phyloP scores from a whole-genome alignment of 106 monocot species.

The Phalaenopsis aphrodite region DNA sequence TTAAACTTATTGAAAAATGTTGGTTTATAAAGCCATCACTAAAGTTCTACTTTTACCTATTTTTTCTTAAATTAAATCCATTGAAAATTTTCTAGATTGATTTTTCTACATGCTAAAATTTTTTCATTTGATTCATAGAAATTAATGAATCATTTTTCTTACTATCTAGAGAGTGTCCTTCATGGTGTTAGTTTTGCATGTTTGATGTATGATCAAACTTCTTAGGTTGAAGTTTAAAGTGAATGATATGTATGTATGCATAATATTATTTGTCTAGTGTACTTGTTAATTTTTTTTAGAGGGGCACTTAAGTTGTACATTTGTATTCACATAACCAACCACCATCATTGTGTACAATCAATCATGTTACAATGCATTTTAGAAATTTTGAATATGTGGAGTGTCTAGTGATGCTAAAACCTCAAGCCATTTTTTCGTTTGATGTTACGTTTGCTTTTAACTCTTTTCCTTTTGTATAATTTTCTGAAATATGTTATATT shows the following conservation, averaged over 20 bases:
- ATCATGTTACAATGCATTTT: not conserved
- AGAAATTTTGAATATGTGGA: conserved; percentile 4
- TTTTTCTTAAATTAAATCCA: too few relatives aligned
- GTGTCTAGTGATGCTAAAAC: conserved; percentile 3
- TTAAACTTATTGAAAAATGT: too few relatives aligned
- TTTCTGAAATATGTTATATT: conserved; percentile 1
- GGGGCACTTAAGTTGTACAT: not conserved
- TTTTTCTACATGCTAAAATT: too few relatives aligned
- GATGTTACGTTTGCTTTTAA: not conserved
- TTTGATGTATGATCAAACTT: too few relatives aligned
- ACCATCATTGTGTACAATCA: not conserved
- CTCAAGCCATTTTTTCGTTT: not conserved
- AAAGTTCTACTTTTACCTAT: too few relatives aligned
- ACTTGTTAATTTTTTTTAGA: not conserved
- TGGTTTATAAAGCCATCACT: too few relatives aligned
- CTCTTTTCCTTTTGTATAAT: not conserved
- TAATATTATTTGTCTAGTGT: not conserved
- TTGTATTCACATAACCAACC: not conserved
- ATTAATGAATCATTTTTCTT: too few relatives aligned
- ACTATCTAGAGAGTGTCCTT: too few relatives aligned
- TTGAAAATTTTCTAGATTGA: too few relatives aligned
- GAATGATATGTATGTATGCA: not conserved
- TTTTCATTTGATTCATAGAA: too few relatives aligned
- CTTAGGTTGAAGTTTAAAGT: too few relatives aligned
- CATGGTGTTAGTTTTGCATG: too few relatives aligned